Evolutionary conservation across 2,329 filamentous ascomycete genomes (phyloP), one percentile per base, ranked within the genome.

Genomic region (Penicillium sp.): DNA sequence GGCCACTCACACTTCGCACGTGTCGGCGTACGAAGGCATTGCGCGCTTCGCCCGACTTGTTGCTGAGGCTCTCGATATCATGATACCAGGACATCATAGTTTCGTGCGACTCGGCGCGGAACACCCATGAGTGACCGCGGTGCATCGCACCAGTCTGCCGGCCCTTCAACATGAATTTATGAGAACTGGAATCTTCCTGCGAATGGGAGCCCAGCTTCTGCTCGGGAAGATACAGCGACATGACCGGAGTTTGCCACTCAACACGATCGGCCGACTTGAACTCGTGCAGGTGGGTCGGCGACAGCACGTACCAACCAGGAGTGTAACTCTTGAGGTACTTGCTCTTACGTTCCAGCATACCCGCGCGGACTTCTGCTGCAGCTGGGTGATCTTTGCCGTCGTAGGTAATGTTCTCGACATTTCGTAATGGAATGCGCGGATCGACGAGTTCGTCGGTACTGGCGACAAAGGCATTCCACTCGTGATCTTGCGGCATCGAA

Each of bases 241-340:
- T 97, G 74, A 98, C 87, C 0, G 95, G 95, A 42, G 91, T 89
- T 77, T 95, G 92, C 61, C 86, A 84, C 69, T 84, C 83, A 65
- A 89, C 90, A 75, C 94, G 93, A 79, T 98, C 94, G 67, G 93
- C 92, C n/a, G 93, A 97, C 76, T 97, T 97, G 85, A 98, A 99
- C 79, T 99, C 95, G 80, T 99, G 95, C 25, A 99, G 85, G 78
- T 99, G 95, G 58, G 95, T 98, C 16, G 95, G 92, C 69, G 95
- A 97, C 68, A 99, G 82, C 52, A 98, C 93, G 77, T 97, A 97
- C 93, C 94, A 98, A 73, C 94, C 94, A 28, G 93, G 91, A 7
- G 93, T 95, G 76, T 97, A 97, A 76, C 93, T 97, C 82, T 97
- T 98, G 63, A 99, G 81, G 73, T 98, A 99, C 75, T 98, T 99